These are phyloP conservation scores for Fistulifera pelliculosa DNA, from an alignment of 108 stramenopile genomes.

Conservation along the genomic window DNA sequence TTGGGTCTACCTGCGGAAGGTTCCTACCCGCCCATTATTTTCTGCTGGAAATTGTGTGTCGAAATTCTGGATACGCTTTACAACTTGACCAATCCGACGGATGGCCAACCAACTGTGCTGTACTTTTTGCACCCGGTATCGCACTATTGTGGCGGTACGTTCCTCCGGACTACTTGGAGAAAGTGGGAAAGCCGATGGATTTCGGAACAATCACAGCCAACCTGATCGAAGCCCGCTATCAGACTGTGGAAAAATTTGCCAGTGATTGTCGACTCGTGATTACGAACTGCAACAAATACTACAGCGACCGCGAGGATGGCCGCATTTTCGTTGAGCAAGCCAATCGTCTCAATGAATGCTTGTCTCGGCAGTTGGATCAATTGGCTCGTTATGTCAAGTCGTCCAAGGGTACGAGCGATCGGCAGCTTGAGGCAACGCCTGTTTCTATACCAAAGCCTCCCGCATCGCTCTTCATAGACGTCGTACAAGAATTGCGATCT, in stretches of 20 bases:
- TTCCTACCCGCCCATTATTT: constrained; percentile 52
- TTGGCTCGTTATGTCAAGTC: constrained; percentile 52
- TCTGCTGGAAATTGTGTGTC: constrained; percentile 75
- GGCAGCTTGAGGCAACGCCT: constrained; percentile 18
- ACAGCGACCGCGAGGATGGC: constrained; percentile 47
- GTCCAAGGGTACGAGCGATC: constrained; percentile 21
- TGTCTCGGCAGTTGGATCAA: constrained; percentile 44
- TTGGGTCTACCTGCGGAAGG: constrained; percentile 9
- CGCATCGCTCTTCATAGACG: constrained; percentile 33
- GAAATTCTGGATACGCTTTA: constrained; percentile 49
- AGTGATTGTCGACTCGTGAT: constrained; percentile 63
- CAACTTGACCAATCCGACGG: constrained; percentile 53
- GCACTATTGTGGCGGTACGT: constrained; percentile 53
- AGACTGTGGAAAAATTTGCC: constrained; percentile 39
- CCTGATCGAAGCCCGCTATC: constrained; percentile 59
- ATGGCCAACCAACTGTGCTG: constrained; percentile 56
- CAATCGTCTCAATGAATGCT: constrained; percentile 37
- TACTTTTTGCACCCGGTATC: constrained; percentile 74
- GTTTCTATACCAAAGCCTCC: constrained; percentile 47
- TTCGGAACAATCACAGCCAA: constrained; percentile 65
- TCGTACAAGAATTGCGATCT: constrained; percentile 49
- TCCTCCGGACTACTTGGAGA: constrained; percentile 59
- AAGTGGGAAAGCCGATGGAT: constrained; percentile 63
- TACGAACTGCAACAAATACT: constrained; percentile 58
- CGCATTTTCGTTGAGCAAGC: constrained; percentile 50